Base-by-base conservation (phyloP, 2,329 filamentous ascomycete species). In the Fusarium agapanthi region DNA sequence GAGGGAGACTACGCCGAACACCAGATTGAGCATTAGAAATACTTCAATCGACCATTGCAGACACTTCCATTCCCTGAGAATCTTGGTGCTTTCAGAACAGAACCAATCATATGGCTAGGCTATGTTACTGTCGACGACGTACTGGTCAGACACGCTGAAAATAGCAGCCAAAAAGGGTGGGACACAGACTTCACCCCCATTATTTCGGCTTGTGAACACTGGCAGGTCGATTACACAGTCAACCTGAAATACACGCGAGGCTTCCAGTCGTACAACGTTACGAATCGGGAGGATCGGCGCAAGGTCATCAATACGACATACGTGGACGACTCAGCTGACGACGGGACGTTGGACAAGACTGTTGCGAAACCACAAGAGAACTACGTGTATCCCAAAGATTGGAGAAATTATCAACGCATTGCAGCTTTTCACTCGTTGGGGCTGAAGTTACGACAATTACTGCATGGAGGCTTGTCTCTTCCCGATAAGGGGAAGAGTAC, bases 121-220 rank as follows among this genome's bases (percentile, higher is more conserved):
- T 72, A 74, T 18, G 62, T 69, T 2, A 51, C 64, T 1, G 71
- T 74, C 9, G 54, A 74, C 3, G 35, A 72, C 37, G 18, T 61
- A 1, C 48, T 47, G 4, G 30, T 51, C 40, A 35, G 48, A 2
- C 71, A 66, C n/a, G 44, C 68, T 2, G 26, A 32, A 3, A 15
- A 44, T 1, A 57, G 47, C 7, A 35, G 50, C 7, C 16, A 26
- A 2, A 18, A 40, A 4, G 68, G 65, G 3, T 74, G 71, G 68
- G 35, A 65, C 11, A 20, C 61, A 3, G 64, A 57, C 0, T 74
- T 60, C 26, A 61, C 56, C 3, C 51, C 72, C 0, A 18, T 64
- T 2, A 50, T 69, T 12, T 65, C 73, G n/a, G 72, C 65, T 16
- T 74, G 72, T 16, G 72, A 74, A 30, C 72, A 74, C 51, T 74